Evolutionary conservation across 2,329 filamentous ascomycete species (phyloP), one percentile per base, ranked within the genome.

Genomic region (Phyllosticta capitalensis): DNA sequence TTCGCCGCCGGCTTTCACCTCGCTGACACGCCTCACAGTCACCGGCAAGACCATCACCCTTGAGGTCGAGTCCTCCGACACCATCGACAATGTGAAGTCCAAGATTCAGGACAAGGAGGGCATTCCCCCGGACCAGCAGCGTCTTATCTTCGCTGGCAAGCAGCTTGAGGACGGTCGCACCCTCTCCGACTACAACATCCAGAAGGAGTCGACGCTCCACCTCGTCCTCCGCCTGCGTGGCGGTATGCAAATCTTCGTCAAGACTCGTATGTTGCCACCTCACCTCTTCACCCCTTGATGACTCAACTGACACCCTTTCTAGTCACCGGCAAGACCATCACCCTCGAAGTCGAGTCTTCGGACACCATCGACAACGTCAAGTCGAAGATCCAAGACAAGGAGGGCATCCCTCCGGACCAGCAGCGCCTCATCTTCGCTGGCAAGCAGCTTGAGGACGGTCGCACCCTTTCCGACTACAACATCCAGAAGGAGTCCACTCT

Each of bases 31-130:
- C 14, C 26, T 54, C 52, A 65, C 70, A 83, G 81, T 86, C 58
- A 86, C 83, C 63, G 83, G 83, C 68, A 85, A 86, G 79, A 86
- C 83, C 68, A 86, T 86, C 75, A 86, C 83, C 64, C 76, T 86
- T 48, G 83, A 86, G 78, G 83, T 86, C 19, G 83, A 86, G 75
- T 83, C 81, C 22, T 89, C 85, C 1, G 91, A 95, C 69, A 95
- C 91, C 56, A 95, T 95, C 78, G 91, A 95, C 81, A 96, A 96
- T 65, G 92, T 96, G 54, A 96, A 96, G 86, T 85, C 83, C 63
- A 96, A 96, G 84, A 96, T 96, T 52, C 92, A 96, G 76, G 92
- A 96, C 72, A 96, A 96, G 84, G 92, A 96, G 76, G 92, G 92
- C 53, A 96, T 96, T 61, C 92, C 92, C 52, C 92, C 92, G 6